phyloP scores from a whole-genome alignment of 2,329 filamentous ascomycete species.

The Teratosphaeria epicoccoides region DNA sequence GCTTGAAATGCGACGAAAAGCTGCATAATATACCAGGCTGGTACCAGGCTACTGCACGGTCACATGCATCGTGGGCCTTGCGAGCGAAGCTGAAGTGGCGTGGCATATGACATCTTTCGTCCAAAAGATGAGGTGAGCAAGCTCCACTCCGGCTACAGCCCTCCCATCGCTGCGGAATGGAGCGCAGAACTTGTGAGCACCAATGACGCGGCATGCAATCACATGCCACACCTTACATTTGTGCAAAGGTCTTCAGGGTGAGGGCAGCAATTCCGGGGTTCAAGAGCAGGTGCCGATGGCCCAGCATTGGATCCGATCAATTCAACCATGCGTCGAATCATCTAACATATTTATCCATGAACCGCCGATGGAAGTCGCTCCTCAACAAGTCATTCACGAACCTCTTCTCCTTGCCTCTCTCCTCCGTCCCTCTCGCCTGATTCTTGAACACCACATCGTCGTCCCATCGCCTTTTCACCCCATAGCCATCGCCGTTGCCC shows the following conservation, averaged over 20 bases:
- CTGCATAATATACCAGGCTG: neutral
- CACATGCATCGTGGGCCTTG: too few relatives aligned
- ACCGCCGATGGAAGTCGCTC: slow-evolving; percentile 94
- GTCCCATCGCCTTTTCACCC: slow-evolving; percentile 87
- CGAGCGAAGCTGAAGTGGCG: too few relatives aligned
- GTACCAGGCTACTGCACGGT: neutral
- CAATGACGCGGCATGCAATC: too few relatives aligned
- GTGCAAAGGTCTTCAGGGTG: too few relatives aligned
- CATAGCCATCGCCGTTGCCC: slow-evolving; percentile 53
- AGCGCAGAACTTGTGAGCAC: too few relatives aligned
- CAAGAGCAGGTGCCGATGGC: neutral
- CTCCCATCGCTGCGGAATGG: too few relatives aligned
- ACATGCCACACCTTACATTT: too few relatives aligned
- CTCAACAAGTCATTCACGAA: slow-evolving; percentile 94
- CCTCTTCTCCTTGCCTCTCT: slow-evolving; percentile 59
- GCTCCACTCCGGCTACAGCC: too few relatives aligned
- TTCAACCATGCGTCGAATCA: slow-evolving; percentile 7
- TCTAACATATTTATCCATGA: slow-evolving; percentile 54
- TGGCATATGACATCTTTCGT: too few relatives aligned
- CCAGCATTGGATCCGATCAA: neutral
- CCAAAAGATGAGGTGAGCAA: too few relatives aligned
- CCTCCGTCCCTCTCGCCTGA: slow-evolving; percentile 87
- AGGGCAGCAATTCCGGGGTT: neutral
- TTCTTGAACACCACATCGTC: slow-evolving; percentile 99
- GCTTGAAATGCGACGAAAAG: neutral